Evolutionary conservation across 2,329 filamentous ascomycete genomes (phyloP), one percentile per base, ranked within the genome.

Genomic region (Beauveria varroae): DNA sequence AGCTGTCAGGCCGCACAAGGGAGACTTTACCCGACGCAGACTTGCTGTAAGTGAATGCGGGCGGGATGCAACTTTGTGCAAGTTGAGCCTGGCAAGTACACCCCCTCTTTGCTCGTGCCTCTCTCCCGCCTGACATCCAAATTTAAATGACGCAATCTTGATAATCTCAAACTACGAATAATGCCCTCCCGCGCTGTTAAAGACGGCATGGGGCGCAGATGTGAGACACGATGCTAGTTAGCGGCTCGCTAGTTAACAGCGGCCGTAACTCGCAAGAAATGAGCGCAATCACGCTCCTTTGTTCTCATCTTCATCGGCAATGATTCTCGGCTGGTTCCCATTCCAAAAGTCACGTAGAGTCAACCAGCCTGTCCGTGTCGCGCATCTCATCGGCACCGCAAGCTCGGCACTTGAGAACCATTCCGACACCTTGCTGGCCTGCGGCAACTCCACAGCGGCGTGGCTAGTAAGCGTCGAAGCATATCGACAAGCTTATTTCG

Each of bases 401-500:
- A 16, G 26, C 34, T 43, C 46, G 56, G 56, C 56, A 58, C 24
- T 58, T 51, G 24, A 51, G 22, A 24, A 44, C 20, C 46, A 43
- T 58, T 14, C 24, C 5, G 43, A 37, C 34, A 51, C 46, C 56
- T 51, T 58, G 56, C 34, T 57, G 44, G 44, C 20, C 44, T 7
- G 28, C 30, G 20, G 14, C 22, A 30, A 37, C 56, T 51, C 56
- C 56, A 58, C 56, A 58, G 56, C 46, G 34, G 9, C 22, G 18
- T 28, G 16, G 10, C 43, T 16, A 34, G 56, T 50, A n/a, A 37
- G 46, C 37, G 30, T 40, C 41, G 20, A 58, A 40, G 46, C 46
- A 58, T 51, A 58, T 20, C 56, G 22, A 51, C 28, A 58, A 58
- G 56, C 56, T 58, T 58, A 51, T 37, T 43, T 43, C 30, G 30